Conservation (phyloP, 2,329 filamentous ascomycete genomes). For the Cladophialophora bantiana region DNA sequence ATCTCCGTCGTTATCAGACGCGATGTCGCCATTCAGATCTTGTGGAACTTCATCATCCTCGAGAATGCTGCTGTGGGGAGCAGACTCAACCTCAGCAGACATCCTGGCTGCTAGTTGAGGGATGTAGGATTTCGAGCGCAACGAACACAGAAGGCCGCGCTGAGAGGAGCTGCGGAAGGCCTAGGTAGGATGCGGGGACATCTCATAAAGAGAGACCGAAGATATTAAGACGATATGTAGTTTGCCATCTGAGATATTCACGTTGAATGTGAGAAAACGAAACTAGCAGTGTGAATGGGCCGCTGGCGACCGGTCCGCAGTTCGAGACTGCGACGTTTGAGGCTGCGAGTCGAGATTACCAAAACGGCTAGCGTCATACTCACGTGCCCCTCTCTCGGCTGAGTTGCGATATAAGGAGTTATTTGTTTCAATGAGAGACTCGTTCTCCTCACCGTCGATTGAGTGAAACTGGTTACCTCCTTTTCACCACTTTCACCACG, state of each 20-base stretch:
- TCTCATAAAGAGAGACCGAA: neutral
- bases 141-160: neutral
- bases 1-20: constrained; percentile 45
- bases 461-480: constrained; percentile 27
- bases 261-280: neutral
- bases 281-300: neutral
- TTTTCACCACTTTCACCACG: constrained; percentile 17
- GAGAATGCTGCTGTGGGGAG: constrained; percentile 7
- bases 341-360: constrained; percentile 2
- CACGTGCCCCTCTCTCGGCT: constrained; percentile 15
- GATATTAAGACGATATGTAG: neutral
- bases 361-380: constrained; percentile 18
- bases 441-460: constrained; percentile 13
- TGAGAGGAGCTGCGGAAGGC: neutral
- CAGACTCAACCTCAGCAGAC: constrained; percentile 37
- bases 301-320: neutral
- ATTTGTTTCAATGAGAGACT: constrained; percentile 8
- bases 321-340: neutral
- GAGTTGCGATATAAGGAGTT: constrained; percentile 25
- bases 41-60: constrained; percentile 20
- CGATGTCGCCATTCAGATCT: constrained; percentile 46
- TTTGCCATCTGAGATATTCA: neutral
- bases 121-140: neutral
- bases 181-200: neutral
- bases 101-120: constrained; percentile 21